Percentiles rank a stretch among this genome's conserved stretches.
Evolutionary conservation across 1,139 yeast species (phyloP).

Genomic region (Lipomyces yarrowii): DNA sequence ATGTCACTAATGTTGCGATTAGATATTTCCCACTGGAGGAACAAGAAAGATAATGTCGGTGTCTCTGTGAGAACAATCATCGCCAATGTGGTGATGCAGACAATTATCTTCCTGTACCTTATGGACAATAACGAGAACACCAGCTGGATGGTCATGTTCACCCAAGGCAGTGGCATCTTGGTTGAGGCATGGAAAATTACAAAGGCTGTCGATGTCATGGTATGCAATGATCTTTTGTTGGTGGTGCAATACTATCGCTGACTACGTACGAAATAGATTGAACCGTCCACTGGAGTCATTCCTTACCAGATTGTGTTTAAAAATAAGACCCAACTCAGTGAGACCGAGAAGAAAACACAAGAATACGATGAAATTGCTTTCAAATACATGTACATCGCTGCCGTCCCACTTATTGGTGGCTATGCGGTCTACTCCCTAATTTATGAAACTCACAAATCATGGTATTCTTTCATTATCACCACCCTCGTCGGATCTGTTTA

Average conservation of each 20-base stretch:
- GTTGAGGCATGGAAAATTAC: conserved; percentile 51
- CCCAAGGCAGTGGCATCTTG: conserved; percentile 47
- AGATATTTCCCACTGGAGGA: conserved; percentile 46
- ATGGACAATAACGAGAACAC: conserved; percentile 48
- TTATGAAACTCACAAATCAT: conserved; percentile 47
- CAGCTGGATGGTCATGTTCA: conserved; percentile 44
- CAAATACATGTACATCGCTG: conserved; percentile 45
- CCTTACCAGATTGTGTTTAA: conserved; percentile 37
- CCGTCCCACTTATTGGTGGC: conserved; percentile 45
- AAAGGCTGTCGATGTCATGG: conserved; percentile 42
- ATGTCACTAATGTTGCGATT: neutral
- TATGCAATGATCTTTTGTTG: conserved; percentile 21
- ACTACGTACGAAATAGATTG: conserved; percentile 8
- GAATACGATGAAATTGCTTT: conserved; percentile 49
- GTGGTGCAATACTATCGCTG: conserved; percentile 9
- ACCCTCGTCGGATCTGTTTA: conserved; percentile 49
- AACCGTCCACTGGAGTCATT: conserved; percentile 33
- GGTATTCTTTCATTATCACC: conserved; percentile 48
- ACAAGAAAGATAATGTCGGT: conserved; percentile 47
- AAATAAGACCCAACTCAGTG: conserved; percentile 45
- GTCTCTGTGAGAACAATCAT: conserved; percentile 46
- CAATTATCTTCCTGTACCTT: conserved; percentile 45
- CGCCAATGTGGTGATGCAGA: conserved; percentile 48
- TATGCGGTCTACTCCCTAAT: conserved; percentile 46
- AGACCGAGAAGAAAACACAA: conserved; percentile 46